phyloP scores from a whole-genome alignment of 139 green algal species.

The Coccomyxa sp. region DNA sequence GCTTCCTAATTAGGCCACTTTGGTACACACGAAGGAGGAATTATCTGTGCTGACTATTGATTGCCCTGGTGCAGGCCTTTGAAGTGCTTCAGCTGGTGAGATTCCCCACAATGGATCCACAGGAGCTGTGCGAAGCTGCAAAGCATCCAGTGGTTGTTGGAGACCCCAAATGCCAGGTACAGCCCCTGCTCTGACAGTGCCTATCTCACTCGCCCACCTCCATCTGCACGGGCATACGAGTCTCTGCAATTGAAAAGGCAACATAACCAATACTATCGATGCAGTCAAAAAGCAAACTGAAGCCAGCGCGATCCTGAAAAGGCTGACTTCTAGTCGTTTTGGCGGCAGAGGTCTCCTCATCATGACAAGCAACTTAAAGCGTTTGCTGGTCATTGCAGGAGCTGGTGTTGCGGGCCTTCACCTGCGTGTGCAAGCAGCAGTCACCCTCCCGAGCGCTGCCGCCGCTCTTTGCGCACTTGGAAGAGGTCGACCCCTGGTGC shows the following conservation, averaged over 20 bases:
- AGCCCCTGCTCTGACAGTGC: not conserved
- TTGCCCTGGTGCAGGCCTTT: not conserved
- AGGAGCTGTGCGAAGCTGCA: constrained; percentile 10
- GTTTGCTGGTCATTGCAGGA: too few relatives aligned
- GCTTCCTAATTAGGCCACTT: too few relatives aligned
- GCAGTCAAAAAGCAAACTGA: too few relatives aligned
- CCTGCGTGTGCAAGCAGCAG: not conserved
- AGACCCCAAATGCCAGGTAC: not conserved
- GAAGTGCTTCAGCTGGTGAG: constrained; percentile 6
- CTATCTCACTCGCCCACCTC: too few relatives aligned
- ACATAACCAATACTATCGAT: too few relatives aligned
- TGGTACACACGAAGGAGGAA: not conserved
- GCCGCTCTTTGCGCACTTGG: not conserved
- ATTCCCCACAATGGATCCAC: constrained; percentile 12
- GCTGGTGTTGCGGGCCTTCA: not conserved
- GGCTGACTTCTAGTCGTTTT: too few relatives aligned
- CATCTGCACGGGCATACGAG: too few relatives aligned
- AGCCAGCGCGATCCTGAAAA: too few relatives aligned
- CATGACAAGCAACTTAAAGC: too few relatives aligned
- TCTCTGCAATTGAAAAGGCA: too few relatives aligned
- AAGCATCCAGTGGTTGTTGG: constrained; percentile 6
- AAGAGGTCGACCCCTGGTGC: not conserved
- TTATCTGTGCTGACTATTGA: not conserved
- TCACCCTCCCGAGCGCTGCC: not conserved
- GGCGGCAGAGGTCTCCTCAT: too few relatives aligned